phyloP scores from a whole-genome alignment of 257 asterid species.

The Solanum rostratum region DNA sequence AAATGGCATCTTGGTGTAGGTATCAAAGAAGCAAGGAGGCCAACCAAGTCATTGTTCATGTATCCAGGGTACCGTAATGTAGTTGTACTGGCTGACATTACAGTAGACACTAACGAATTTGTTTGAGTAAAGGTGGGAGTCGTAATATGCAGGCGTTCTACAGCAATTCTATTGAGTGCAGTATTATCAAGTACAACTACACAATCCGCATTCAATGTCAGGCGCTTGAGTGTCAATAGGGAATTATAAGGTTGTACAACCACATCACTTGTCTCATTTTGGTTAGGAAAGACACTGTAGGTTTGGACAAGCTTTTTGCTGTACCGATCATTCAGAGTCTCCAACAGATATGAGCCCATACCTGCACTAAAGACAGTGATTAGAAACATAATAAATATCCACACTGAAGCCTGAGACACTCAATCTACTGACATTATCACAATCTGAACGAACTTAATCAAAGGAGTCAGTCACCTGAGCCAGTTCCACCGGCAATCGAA shows the following conservation, averaged over 20 bases:
- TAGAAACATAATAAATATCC: not conserved
- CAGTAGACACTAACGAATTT: conserved; percentile 95
- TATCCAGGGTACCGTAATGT: conserved; percentile 97
- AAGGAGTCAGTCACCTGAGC: conserved; percentile 4
- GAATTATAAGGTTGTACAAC: conserved; percentile 99
- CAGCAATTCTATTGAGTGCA: conserved; percentile 92
- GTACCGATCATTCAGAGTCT: conserved; percentile 90
- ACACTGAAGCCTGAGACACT: not conserved
- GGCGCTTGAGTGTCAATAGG: conserved; percentile 85
- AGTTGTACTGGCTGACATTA: conserved; percentile 99
- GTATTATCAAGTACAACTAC: conserved; percentile 99
- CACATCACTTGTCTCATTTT: conserved; percentile 97
- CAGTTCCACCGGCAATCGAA: conserved; percentile 83
- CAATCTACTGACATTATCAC: not conserved
- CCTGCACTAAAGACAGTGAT: conserved; percentile 37
- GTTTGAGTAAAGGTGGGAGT: conserved; percentile 96
- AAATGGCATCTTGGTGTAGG: conserved; percentile 99
- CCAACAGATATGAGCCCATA: conserved; percentile 97
- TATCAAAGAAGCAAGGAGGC: conserved; percentile 96
- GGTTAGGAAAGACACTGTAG: conserved; percentile 98
- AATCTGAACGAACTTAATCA: not conserved
- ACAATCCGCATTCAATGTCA: conserved; percentile 94
- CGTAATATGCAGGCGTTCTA: conserved; percentile 82
- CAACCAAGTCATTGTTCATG: conserved; percentile 99
- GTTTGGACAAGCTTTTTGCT: conserved; percentile 98